Evolutionary conservation across 1,284 basidiomycete genomes (phyloP), one percentile per base, ranked within the genome.

Genomic region (Athelia psychrophila): DNA sequence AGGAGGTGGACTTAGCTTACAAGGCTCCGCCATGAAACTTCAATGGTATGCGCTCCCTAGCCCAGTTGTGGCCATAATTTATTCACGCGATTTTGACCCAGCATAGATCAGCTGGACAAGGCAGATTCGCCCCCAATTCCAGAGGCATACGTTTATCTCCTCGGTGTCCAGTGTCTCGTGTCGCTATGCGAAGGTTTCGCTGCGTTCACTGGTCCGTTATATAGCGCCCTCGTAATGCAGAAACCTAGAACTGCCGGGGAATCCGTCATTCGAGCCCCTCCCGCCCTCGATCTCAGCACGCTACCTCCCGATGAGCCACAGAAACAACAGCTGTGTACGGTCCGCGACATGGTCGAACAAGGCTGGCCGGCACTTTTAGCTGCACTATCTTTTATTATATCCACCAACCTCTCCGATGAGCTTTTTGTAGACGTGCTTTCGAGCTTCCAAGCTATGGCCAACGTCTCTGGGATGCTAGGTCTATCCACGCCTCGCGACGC

Each of bases 71-170:
- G n/a, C 15, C 33, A 25, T n/a, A 13, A 25, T 48, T 19, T 47
- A 16, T 40, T 15, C 53, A 38, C 4, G 53, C 27, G 38, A 35
- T 50, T 27, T 24, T 25, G 40, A 10, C n/a, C 20, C 58, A 95
- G 94, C 64, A 96, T 98, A 60, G 95, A 98, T 64, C 95, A 97
- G 66, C 82, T 96, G 16, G 95, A 98, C 73, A 97, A 99, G 69
- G 87, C 93, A 0, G 97, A 99, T 61, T 86, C 95, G 0, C 97
- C 97, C 0, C 76, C 83, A 0, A 92, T 96, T 47, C 95, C 95
- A 0, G 94, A 98, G 55, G 82, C 91, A 0, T 98, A 99, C 67
- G 81, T 94, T 52, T 97, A 95, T 65, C 84, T 98, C 1, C 82
- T 99, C 1, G 90, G 88, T 1, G 79, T 97, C 0, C 95, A 98